phyloP scores from a whole-genome alignment of 2,329 filamentous ascomycete genomes.

The Penicillium sp. region DNA sequence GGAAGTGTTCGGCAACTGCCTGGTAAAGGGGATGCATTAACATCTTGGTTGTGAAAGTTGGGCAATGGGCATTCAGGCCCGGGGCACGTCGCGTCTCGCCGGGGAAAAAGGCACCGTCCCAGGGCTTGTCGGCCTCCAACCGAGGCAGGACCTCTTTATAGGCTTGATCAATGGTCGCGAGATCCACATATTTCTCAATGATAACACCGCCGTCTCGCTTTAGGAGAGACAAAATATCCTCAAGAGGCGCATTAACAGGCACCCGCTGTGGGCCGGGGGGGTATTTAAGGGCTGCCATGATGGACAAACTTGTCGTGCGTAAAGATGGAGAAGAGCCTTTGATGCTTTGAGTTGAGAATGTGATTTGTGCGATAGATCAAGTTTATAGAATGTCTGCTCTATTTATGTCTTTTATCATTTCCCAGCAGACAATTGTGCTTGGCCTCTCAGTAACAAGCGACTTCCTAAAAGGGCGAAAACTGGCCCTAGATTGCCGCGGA shows the following conservation, averaged over 20 bases:
- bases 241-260: neutral
- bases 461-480: neutral
- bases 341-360: neutral
- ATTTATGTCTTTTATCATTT: neutral
- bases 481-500: neutral
- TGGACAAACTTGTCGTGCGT: neutral
- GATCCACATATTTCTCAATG: neutral
- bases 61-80: neutral
- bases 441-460: neutral
- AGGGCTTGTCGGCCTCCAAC: neutral
- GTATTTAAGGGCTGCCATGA: neutral
- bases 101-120: neutral
- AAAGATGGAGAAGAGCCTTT: neutral
- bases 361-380: neutral
- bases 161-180: neutral
- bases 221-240: neutral
- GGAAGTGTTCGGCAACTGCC: constrained; percentile 22
- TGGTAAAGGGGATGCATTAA: constrained; percentile 27
- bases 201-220: neutral
- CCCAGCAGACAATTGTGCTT: neutral
- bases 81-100: neutral
- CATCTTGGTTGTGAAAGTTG: neutral
- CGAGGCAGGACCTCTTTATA: neutral
- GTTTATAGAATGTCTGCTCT: neutral
- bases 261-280: neutral